Percentiles rank a stretch among this genome's conserved stretches.
Evolutionary conservation across 2,329 filamentous ascomycete genomes (phyloP).

Genomic region (Neonectria magnoliae): DNA sequence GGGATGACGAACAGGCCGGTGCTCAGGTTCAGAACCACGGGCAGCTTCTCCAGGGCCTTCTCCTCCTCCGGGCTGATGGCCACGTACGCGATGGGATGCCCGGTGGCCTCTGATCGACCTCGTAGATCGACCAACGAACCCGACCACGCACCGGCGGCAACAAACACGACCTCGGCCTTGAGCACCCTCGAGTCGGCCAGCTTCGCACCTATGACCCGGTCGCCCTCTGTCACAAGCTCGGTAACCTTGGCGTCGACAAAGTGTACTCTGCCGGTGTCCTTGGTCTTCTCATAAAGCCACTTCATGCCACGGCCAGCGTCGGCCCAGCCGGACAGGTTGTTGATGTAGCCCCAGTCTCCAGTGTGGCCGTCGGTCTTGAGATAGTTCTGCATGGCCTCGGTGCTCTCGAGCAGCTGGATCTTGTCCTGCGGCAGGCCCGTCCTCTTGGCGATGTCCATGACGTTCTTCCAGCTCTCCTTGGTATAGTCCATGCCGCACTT

Average conservation of each 20-base stretch:
- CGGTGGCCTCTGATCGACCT: conserved; percentile 81
- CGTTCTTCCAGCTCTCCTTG: conserved; percentile 69
- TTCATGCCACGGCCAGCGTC: conserved; percentile 77
- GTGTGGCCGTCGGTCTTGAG: conserved; percentile 61
- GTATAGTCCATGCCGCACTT: conserved; percentile 68
- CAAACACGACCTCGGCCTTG: conserved; percentile 76
- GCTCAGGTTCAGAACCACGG: conserved; percentile 77
- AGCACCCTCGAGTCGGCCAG: conserved; percentile 49
- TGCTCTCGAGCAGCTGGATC: conserved; percentile 57
- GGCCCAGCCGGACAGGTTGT: conserved; percentile 81
- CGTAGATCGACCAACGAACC: conserved; percentile 79
- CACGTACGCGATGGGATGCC: conserved; percentile 83
- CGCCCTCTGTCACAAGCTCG: conserved; percentile 52
- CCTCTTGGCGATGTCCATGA: conserved; percentile 58
- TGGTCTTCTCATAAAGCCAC: conserved; percentile 67
- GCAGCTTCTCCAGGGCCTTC: conserved; percentile 68
- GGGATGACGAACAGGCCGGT: conserved; percentile 81
- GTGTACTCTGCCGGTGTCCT: conserved; percentile 63
- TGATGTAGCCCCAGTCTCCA: conserved; percentile 77
- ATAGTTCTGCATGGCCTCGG: conserved; percentile 55
- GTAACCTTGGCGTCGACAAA: conserved; percentile 64
- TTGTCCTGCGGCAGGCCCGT: conserved; percentile 50
- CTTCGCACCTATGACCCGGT: conserved; percentile 63
- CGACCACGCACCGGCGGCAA: conserved; percentile 91
- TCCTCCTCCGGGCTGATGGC: conserved; percentile 78